Evolutionary conservation across 2,329 filamentous ascomycete genomes (phyloP), one percentile per base, ranked within the genome.

Genomic region (Amphichorda felina): DNA sequence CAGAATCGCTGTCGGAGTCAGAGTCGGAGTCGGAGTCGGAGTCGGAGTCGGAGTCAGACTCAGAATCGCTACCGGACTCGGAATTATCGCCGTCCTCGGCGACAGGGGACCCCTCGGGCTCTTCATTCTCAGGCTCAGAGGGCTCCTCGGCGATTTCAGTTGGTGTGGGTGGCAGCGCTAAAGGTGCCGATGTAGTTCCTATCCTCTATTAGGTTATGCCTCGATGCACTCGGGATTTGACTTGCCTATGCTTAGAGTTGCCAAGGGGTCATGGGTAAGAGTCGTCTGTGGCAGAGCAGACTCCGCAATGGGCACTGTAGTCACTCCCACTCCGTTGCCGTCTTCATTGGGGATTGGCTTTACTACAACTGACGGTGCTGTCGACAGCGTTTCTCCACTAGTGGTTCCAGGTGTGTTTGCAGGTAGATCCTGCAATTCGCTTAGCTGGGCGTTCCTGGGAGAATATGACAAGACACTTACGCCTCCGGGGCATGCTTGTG

Each of bases 301-400:
- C 19, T 42, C 28, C 5, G 45, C 35, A 22, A 56, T 49, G 15
- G 53, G 48, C 27, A 56, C 37, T 14, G 47, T 52, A 13, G 45
- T 45, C n/a, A 57, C 53, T 7, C 53, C 54, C 21, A 50, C 38
- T 10, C 48, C 48, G 24, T 50, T 46, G 18, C 46, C 48, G 28
- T 47, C 33, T 14, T 35, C 35, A 28, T 45, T 45, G n/a, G 43
- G 31, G 11, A 8, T 33, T 10, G 31, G 31, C 18, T 15, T 18
- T n/a, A 33, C 14, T 9, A 21, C 14, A 9, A 33, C 18, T 8
- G 8, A 7, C 17, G 30, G 30, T 7, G 13, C 27, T 29, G 27
- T 29, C 27, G 27, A 13, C 13, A n/a, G 27, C 6, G n/a, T n/a
- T 26, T n/a, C 24, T 26, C n/a, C 8, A 26, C n/a, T n/a, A 8